Percentiles rank a stretch among this genome's conserved stretches.
phyloP scores from a whole-genome alignment of 805 yeast species.

The Yamadazyma tumulicola region DNA sequence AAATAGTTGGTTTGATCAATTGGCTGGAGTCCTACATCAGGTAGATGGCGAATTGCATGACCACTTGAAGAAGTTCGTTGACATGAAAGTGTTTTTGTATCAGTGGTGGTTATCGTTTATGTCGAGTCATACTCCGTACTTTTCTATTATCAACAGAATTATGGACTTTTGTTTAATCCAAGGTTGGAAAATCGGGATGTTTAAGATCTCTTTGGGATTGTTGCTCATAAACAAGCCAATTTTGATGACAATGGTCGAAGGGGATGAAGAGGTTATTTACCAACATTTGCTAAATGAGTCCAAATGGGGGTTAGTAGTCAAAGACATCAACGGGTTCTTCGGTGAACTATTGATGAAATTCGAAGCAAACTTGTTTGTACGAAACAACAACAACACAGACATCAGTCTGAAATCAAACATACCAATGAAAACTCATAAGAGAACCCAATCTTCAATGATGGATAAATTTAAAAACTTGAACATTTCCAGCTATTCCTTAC shows the following conservation, averaged over 20 bases:
- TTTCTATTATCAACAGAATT: slow-evolving; percentile 44
- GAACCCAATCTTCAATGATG: slow-evolving; percentile 20
- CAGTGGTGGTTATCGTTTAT: slow-evolving; percentile 66
- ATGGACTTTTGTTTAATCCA: slow-evolving; percentile 51
- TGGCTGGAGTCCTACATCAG: slow-evolving; percentile 39
- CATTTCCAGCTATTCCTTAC: slow-evolving; percentile 12
- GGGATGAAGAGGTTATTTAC: slow-evolving; percentile 41
- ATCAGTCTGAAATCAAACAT: slow-evolving; percentile 1
- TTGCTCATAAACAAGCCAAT: slow-evolving; percentile 47
- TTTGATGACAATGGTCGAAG: slow-evolving; percentile 29
- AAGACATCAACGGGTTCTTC: slow-evolving; percentile 35
- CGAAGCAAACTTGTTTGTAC: slow-evolving; percentile 27
- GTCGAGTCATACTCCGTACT: slow-evolving; percentile 57
- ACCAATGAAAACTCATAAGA: slow-evolving; percentile 14
- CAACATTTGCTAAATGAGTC: slow-evolving; percentile 42
- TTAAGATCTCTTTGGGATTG: slow-evolving; percentile 54
- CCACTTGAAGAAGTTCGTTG: slow-evolving; percentile 44
- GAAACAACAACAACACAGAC: background rate
- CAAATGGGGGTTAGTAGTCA: slow-evolving; percentile 39
- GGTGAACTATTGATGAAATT: slow-evolving; percentile 35
- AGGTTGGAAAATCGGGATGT: slow-evolving; percentile 51
- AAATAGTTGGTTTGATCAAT: slow-evolving; percentile 50
- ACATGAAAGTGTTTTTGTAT: slow-evolving; percentile 46
- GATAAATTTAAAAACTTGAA: slow-evolving; percentile 28
- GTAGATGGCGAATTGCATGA: slow-evolving; percentile 37